phyloP scores from a whole-genome alignment of 139 green algal species.

The Coccomyxa sp. region DNA sequence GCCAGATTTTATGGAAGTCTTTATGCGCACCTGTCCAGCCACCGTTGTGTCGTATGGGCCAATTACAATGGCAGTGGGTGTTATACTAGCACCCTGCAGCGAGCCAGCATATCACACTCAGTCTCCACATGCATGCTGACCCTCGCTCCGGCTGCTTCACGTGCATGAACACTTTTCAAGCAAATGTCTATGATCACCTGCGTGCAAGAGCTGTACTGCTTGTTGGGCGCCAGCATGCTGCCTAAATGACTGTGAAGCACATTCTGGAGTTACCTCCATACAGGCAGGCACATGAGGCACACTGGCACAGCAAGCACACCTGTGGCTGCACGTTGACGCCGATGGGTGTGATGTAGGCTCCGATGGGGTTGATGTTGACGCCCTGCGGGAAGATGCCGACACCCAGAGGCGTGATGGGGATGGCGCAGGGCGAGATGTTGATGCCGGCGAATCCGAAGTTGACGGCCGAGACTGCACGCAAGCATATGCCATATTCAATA shows the following conservation, averaged over 20 bases:
- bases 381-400: neutral
- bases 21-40: neutral
- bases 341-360: neutral
- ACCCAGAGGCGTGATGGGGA: neutral
- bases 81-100: neutral
- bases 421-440: neutral
- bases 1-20: neutral
- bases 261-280: neutral
- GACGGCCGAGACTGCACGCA: neutral
- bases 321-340: too few species aligned
- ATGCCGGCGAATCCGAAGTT: neutral
- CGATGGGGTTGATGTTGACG: neutral
- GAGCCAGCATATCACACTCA: too few species aligned
- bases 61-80: neutral
- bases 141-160: neutral
- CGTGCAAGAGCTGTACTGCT: neutral
- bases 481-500: neutral
- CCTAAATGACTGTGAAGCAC: neutral
- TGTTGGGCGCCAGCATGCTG: neutral
- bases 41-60: neutral
- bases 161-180: neutral
- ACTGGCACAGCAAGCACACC: too few species aligned
- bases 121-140: neutral
- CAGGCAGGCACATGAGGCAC: neutral
- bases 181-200: neutral